Percentiles rank a stretch among this genome's conserved stretches.
phyloP scores from a whole-genome alignment of 1,284 basidiomycete genomes.

The Leccinum pachyderme region DNA sequence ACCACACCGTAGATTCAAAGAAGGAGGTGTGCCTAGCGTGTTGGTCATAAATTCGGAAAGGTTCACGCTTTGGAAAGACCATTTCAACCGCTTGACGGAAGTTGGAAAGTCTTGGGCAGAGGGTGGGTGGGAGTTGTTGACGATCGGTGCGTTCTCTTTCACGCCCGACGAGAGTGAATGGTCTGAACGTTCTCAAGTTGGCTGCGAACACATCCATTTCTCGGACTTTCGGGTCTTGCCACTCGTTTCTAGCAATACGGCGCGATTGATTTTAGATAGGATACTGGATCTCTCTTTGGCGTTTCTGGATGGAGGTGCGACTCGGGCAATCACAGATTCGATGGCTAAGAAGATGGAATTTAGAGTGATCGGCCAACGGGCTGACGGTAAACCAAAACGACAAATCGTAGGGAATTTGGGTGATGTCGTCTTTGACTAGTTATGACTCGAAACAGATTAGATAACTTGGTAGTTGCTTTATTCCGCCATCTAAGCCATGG shows the following conservation, averaged over 20 bases:
- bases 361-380: constrained; percentile 40
- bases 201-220: constrained; percentile 52
- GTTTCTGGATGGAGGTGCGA: constrained; percentile 47
- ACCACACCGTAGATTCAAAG: constrained; percentile 18
- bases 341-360: constrained; percentile 44
- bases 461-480: not conserved
- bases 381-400: constrained; percentile 46
- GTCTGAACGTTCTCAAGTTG: constrained; percentile 36
- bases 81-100: constrained; percentile 57
- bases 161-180: not conserved
- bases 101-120: constrained; percentile 54
- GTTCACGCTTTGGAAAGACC: constrained; percentile 73
- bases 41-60: constrained; percentile 71
- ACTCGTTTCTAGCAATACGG: constrained; percentile 37
- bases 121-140: constrained; percentile 43
- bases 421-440: constrained; percentile 46
- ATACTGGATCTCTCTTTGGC: constrained; percentile 44
- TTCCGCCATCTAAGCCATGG: not conserved
- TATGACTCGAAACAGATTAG: not conserved
- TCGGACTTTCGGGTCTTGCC: constrained; percentile 57
- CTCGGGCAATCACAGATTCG: constrained; percentile 30
- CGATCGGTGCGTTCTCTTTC: constrained; percentile 40
- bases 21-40: constrained; percentile 37
- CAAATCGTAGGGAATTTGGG: constrained; percentile 48
- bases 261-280: constrained; percentile 39